These are phyloP conservation scores for Suillus clintonianus DNA, from an alignment of 768 basidiomycete genomes.

Conservation along the genomic window DNA sequence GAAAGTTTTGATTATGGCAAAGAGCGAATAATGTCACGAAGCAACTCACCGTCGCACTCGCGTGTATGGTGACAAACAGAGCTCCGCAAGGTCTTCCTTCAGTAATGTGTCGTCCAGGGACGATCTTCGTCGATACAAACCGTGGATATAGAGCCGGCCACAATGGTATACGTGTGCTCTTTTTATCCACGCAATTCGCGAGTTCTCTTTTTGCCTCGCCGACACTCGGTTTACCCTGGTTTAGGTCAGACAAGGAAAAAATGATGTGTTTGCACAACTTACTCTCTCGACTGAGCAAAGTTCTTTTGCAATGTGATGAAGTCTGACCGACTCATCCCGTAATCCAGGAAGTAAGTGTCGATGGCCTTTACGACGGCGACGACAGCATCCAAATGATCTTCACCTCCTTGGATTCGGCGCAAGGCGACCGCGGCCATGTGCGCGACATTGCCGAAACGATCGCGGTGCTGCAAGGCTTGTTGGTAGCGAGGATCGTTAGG, in stretches of 20 bases:
- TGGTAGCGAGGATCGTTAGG: constrained; percentile 75
- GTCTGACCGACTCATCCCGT: constrained; percentile 59
- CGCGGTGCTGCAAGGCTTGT: constrained; percentile 54
- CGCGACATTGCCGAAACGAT: constrained; percentile 66
- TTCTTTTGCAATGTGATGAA: constrained; percentile 63
- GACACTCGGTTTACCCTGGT: constrained; percentile 65
- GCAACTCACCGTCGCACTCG: constrained; percentile 65
- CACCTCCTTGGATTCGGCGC: constrained; percentile 60
- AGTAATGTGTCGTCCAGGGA: constrained; percentile 73
- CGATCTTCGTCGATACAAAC: constrained; percentile 72
- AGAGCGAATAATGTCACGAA: not conserved
- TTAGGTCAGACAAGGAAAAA: not conserved
- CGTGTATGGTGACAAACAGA: constrained; percentile 81
- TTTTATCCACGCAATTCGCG: constrained; percentile 72
- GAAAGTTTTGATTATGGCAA: constrained; percentile 8
- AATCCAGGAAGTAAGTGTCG: constrained; percentile 73
- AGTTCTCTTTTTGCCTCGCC: constrained; percentile 73
- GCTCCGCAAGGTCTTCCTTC: constrained; percentile 60
- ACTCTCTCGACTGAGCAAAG: constrained; percentile 33
- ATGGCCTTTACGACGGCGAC: constrained; percentile 71
- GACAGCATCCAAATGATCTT: constrained; percentile 88
- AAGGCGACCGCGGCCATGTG: constrained; percentile 68
- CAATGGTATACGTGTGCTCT: constrained; percentile 80
- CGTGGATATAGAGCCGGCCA: constrained; percentile 74
- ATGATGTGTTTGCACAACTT: constrained; percentile 4